Evolutionary conservation across 2,329 filamentous ascomycete genomes (phyloP).

Genomic region (Fusarium sp.): DNA sequence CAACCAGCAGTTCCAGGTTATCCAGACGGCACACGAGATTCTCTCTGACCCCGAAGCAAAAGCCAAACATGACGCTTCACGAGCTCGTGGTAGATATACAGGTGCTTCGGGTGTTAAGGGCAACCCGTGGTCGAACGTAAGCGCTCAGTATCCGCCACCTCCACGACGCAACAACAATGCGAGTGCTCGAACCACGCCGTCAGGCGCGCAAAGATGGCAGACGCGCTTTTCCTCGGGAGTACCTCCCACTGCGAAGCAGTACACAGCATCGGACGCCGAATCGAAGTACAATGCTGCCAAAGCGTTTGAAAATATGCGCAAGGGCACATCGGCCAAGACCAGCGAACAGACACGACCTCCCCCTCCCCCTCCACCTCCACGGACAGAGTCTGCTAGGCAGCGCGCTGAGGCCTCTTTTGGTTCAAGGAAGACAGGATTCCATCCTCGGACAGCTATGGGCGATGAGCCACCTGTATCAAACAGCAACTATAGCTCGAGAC

Average conservation of each 20-base stretch:
- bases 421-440: slow-evolving; percentile 63
- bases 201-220: slow-evolving; percentile 63
- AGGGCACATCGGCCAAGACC: slow-evolving; percentile 50
- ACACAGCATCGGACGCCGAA: slow-evolving; percentile 53
- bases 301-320: slow-evolving; percentile 63
- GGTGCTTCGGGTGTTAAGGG: slow-evolving; percentile 69
- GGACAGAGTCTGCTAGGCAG: slow-evolving; percentile 67
- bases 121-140: slow-evolving; percentile 69
- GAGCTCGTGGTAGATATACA: slow-evolving; percentile 59
- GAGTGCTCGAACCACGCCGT: slow-evolving; percentile 39
- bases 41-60: slow-evolving; percentile 66
- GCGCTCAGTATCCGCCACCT: slow-evolving; percentile 66
- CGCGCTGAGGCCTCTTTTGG: slow-evolving; percentile 71
- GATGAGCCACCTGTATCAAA: slow-evolving; percentile 68
- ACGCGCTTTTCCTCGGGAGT: slow-evolving; percentile 59
- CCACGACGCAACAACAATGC: slow-evolving; percentile 56
- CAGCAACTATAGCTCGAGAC: slow-evolving; percentile 65
- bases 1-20: slow-evolving; percentile 86
- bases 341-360: slow-evolving; percentile 51
- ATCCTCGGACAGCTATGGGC: slow-evolving; percentile 64
- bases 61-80: slow-evolving; percentile 67
- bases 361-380: slow-evolving; percentile 59
- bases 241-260: slow-evolving; percentile 61
- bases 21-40: slow-evolving; percentile 88
- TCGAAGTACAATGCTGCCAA: slow-evolving; percentile 59